Evolutionary conservation across 2,329 filamentous ascomycete species (phyloP), one percentile per base, ranked within the genome.

Genomic region (Pseudocercospora vitis): DNA sequence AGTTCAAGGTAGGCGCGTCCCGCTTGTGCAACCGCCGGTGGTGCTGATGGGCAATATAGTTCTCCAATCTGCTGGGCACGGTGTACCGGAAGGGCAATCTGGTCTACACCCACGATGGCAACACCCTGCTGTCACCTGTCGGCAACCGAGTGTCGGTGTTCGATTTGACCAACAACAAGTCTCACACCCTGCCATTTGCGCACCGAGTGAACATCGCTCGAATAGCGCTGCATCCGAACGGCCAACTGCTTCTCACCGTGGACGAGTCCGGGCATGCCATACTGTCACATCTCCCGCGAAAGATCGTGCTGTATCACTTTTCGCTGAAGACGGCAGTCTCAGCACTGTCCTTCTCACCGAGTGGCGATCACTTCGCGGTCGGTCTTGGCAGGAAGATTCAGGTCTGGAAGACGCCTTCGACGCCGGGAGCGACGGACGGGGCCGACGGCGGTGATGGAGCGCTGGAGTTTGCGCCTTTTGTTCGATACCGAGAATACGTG

Each of bases 21-120:
- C 33, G 33, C 52, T 40, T 19, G 44, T 46, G 37, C 45, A 24
- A 35, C 47, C n/a, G 19, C 52, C 26, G 33, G 19, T n/a, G n/a
- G n/a, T n/a, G n/a, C n/a, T n/a, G n/a, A n/a, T n/a, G n/a, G n/a
- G n/a, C n/a, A n/a, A 46, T 37, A 21, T 68, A 96, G 91, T 99
- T 99, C 77, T 96, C 92, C 72, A 99, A 97, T 76, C 83, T 99
- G 71, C 83, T 99, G 68, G 95, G 94, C 71, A 99, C 94, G 64
- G 94, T 99, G 70, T 99, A 97, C 79, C 90, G 42, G 14, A 89
- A 91, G 82, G 94, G 95, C 75, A 99, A 97, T 73, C 83, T 99
- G 68, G 82, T 96, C 70, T 99, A 95, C 78, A 95, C 89, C 66
- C 90, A 91, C 57, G 92, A 99, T 82, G 95, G 95, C 70, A 94